phyloP scores from a whole-genome alignment of 2,329 filamentous ascomycete species.

The Grosmannia penicillata region DNA sequence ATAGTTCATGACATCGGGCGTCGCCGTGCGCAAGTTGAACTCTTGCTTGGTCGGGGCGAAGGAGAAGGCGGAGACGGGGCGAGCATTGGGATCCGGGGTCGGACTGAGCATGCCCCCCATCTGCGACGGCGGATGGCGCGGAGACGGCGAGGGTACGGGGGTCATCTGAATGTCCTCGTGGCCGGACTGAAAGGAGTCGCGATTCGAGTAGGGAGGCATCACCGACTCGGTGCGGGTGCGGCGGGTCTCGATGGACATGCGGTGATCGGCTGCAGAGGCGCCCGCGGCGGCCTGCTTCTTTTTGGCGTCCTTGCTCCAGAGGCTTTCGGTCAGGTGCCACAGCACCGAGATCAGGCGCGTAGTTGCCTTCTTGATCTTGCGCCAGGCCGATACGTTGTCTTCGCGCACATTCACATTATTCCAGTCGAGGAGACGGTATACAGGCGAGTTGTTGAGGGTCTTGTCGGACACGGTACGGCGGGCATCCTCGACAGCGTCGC shows the following conservation, averaged over 20 bases:
- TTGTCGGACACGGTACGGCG: constrained; percentile 81
- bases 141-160: constrained; percentile 70
- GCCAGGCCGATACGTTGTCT: constrained; percentile 75
- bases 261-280: constrained; percentile 35
- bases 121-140: constrained; percentile 23
- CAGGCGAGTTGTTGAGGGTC: constrained; percentile 88
- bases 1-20: constrained; percentile 56
- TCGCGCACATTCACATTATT: constrained; percentile 85
- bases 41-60: constrained; percentile 19
- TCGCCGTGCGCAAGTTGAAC: constrained; percentile 26
- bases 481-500: constrained; percentile 93
- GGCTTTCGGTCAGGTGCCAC: constrained; percentile 28
- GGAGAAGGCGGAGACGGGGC: constrained; percentile 18
- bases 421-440: constrained; percentile 80
- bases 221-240: constrained; percentile 37
- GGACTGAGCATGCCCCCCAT: constrained; percentile 21
- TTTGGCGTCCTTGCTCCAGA: constrained; percentile 37
- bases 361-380: constrained; percentile 77
- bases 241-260: constrained; percentile 52
- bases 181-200: constrained; percentile 36
- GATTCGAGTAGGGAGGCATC: constrained; percentile 31
- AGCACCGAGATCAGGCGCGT: constrained; percentile 44
- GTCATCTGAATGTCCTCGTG: constrained; percentile 85
- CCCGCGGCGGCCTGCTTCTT: constrained; percentile 27
- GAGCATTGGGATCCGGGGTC: constrained; percentile 20